Percentiles rank a stretch among this genome's conserved stretches.
These are phyloP conservation scores for Kalmanozyma brasiliensis DNA, from an alignment of 1,284 basidiomycete species.

Conservation along the genomic window DNA sequence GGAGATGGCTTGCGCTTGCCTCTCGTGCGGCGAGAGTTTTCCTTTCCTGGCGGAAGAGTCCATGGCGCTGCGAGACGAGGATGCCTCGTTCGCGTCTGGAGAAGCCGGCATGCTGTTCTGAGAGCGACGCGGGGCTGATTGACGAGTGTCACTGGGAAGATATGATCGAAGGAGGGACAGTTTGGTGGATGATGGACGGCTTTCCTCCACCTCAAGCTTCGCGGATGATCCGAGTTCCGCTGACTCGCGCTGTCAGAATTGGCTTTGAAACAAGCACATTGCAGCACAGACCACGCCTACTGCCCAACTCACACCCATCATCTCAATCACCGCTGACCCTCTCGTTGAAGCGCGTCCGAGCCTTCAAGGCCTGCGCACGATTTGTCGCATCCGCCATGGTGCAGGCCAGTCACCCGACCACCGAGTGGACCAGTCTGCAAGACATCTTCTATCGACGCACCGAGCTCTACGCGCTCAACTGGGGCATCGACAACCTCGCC, in stretches of 20 bases:
- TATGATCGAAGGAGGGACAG: neutral
- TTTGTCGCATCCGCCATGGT: conserved; percentile 19
- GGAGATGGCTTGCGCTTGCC: conserved; percentile 58
- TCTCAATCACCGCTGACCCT: neutral
- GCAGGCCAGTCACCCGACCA: conserved; percentile 46
- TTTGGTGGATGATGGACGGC: no score
- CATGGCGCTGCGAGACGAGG: conserved; percentile 16
- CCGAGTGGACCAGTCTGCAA: conserved; percentile 61
- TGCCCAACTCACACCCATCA: neutral
- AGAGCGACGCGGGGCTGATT: neutral
- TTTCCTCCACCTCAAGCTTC: conserved; percentile 6
- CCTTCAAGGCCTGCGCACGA: neutral
- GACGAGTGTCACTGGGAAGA: neutral
- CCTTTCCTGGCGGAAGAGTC: conserved; percentile 15
- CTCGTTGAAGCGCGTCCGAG: no score
- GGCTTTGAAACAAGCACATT: neutral
- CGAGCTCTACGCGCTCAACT: conserved; percentile 84
- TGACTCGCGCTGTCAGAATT: neutral
- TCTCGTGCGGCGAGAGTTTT: conserved; percentile 53
- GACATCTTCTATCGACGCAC: conserved; percentile 73
- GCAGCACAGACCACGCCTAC: conserved; percentile 9
- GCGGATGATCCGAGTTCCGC: conserved; percentile 11
- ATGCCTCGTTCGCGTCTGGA: conserved; percentile 11
- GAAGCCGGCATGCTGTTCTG: conserved; percentile 16
- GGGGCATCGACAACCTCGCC: conserved; percentile 80